Evolutionary conservation across 352 stramenopile species (phyloP), one percentile per base, ranked within the genome.

Genomic region (Blastocystis sp.): DNA sequence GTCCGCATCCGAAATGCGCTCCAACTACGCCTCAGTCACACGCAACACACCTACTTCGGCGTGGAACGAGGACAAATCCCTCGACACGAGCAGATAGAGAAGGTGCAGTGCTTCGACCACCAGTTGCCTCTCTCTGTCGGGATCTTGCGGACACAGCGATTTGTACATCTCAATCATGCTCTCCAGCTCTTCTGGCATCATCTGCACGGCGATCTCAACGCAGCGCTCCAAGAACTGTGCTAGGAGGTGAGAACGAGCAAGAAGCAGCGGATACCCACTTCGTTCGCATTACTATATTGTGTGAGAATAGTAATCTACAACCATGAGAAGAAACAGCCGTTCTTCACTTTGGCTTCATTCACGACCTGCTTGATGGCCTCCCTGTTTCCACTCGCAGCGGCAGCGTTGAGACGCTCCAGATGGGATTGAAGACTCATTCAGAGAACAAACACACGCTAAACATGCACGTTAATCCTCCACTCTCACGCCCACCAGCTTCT

Each of bases 291-390:
- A 77, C 21, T 42, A 57, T n/a, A 24, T 24, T 28, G 24, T 24
- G 66, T 77, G n/a, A 77, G 34, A 10, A 77, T 4, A 1, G 34
- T n/a, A 28, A 77, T 28, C 66, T 77, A 42, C 21, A 59, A 7
- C 19, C 6, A 59, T 77, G 54, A 77, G 4, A 24, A 34, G 19
- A 4, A 54, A 38, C n/a, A 9, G 2, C 34, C 4, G 60, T 60
- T 28, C 38, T n/a, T n/a, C 60, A 60, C 66, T 21, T 77, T 77
- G 38, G 60, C 66, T 77, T 77, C 66, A 77, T 77, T 77, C n/a
- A 77, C 34, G 24, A 77, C 45, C 66, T 54, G 43, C 52, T 59
- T 77, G 19, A 77, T 42, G 4, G 66, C 40, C 34, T 77, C 28
- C 28, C 28, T 34, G 28, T 34, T 34, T 34, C 28, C 28, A 34